A percentile compares a stretch with the other conserved stretches of the same genome.
Conservation (phyloP, 2,329 filamentous ascomycete genomes). For the Lecanicillium sp. region DNA sequence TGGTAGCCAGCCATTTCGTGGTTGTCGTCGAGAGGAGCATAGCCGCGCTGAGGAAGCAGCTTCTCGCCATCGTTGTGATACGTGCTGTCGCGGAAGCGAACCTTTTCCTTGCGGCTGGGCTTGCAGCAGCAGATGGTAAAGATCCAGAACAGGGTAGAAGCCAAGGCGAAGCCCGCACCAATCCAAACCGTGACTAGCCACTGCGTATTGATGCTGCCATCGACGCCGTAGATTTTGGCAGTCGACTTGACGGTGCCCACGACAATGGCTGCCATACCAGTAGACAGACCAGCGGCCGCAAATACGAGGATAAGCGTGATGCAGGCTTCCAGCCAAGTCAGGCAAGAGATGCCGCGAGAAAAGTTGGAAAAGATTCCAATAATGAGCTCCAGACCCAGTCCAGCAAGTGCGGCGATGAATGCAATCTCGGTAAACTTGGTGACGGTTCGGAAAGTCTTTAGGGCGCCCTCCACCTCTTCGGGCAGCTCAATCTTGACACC, state of each 20-base stretch:
- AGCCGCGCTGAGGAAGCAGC: constrained; percentile 31
- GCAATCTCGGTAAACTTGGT: constrained; percentile 77
- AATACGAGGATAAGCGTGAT: constrained; percentile 48
- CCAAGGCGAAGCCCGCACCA: constrained; percentile 67
- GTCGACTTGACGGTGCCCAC: constrained; percentile 56
- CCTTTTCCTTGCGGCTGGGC: constrained; percentile 24
- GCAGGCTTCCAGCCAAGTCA: constrained; percentile 68
- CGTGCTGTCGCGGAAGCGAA: constrained; percentile 21
- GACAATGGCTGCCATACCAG: constrained; percentile 63
- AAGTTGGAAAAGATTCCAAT: constrained; percentile 77
- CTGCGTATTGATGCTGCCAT: constrained; percentile 54
- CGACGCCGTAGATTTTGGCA: constrained; percentile 63
- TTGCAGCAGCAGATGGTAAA: constrained; percentile 90
- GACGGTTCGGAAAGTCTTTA: constrained; percentile 66
- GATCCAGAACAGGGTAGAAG: constrained; percentile 79
- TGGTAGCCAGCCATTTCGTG: constrained; percentile 31
- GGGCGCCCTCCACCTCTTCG: constrained; percentile 52
- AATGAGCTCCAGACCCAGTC: constrained; percentile 63
- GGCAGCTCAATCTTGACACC: constrained; percentile 57
- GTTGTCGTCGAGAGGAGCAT: constrained; percentile 26
- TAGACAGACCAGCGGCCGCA: constrained; percentile 63
- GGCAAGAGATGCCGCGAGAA: constrained; percentile 71
- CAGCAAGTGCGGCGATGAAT: constrained; percentile 65
- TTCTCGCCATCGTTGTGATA: constrained; percentile 38
- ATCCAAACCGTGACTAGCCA: constrained; percentile 75